Evolutionary conservation across 78 protist genomes (phyloP).

Genomic region (Monosiga brevicollis): DNA sequence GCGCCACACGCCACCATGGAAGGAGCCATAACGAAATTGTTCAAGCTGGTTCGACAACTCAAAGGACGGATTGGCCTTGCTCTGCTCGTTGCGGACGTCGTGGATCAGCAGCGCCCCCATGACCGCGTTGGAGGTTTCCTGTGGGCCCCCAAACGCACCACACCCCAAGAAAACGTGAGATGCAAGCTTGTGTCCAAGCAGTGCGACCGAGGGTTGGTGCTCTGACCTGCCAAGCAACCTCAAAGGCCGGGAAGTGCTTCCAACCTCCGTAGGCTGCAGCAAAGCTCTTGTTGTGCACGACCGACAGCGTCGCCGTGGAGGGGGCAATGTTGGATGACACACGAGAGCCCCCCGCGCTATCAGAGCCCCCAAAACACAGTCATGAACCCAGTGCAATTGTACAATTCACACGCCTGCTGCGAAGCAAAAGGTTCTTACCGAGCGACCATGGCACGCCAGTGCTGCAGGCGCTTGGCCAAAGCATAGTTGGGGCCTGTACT

Average conservation of each 20-base stretch:
- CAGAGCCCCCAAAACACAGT: not conserved
- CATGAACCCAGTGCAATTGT: not conserved
- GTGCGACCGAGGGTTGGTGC: no score
- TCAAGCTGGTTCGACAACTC: not conserved
- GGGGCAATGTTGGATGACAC: constrained; percentile 41
- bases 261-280: constrained; percentile 50
- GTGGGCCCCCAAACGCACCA: no score
- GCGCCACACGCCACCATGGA: constrained; percentile 64
- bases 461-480: constrained; percentile 56
- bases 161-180: no score
- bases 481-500: constrained; percentile 67
- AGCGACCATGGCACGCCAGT: constrained; percentile 56
- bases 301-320: constrained; percentile 49
- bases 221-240: no score
- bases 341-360: not conserved
- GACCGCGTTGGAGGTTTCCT: constrained; percentile 41
- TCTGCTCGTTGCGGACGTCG: constrained; percentile 17
- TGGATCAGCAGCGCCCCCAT: constrained; percentile 40
- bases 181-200: no score
- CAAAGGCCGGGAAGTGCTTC: constrained; percentile 32
- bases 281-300: constrained; percentile 32
- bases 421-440: no score
- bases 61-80: constrained; percentile 8
- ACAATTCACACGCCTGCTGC: constrained; percentile 2
- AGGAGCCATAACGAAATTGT: constrained; percentile 8